These are phyloP conservation scores for Aspergillus ochraceus DNA, from an alignment of 2,329 filamentous ascomycete species.

Conservation along the genomic window DNA sequence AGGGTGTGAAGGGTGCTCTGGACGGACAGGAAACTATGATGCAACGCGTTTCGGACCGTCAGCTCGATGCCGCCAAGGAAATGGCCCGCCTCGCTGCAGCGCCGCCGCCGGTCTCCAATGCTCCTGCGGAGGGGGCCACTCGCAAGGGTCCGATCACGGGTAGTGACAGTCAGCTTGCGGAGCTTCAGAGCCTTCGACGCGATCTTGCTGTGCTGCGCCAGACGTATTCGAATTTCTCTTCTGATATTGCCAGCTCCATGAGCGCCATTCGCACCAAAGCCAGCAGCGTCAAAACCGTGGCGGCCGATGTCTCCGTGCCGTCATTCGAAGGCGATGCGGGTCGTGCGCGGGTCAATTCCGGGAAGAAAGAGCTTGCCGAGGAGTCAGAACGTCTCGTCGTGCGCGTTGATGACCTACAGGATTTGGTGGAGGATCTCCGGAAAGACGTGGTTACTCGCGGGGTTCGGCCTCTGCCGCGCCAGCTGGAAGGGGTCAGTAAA, in stretches of 20 bases:
- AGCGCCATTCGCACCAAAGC: slow-evolving; percentile 78
- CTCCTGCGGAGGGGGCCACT: slow-evolving; percentile 25
- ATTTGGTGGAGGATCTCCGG: slow-evolving; percentile 91
- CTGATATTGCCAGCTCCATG: slow-evolving; percentile 88
- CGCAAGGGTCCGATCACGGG: slow-evolving; percentile 30
- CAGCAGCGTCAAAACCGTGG: slow-evolving; percentile 72
- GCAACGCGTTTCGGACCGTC: slow-evolving; percentile 83
- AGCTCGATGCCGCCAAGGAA: slow-evolving; percentile 85
- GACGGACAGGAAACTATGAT: slow-evolving; percentile 80
- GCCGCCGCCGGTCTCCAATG: slow-evolving; percentile 39
- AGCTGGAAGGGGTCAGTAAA: slow-evolving; percentile 85
- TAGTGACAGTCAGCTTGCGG: slow-evolving; percentile 65
- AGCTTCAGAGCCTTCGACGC: slow-evolving; percentile 78
- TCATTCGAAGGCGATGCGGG: slow-evolving; percentile 75
- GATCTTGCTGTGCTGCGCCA: slow-evolving; percentile 91
- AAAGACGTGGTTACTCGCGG: slow-evolving; percentile 95
- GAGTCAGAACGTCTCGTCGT: slow-evolving; percentile 90
- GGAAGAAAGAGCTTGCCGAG: slow-evolving; percentile 80
- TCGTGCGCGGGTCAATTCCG: slow-evolving; percentile 77
- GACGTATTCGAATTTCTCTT: slow-evolving; percentile 87
- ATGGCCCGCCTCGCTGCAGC: slow-evolving; percentile 67
- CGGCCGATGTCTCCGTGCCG: slow-evolving; percentile 69
- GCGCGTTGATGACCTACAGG: slow-evolving; percentile 95
- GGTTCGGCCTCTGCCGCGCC: slow-evolving; percentile 83
- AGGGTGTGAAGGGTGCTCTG: slow-evolving; percentile 79